Conservation (phyloP, 2,329 filamentous ascomycete genomes). For the Colletotrichum phormii region DNA sequence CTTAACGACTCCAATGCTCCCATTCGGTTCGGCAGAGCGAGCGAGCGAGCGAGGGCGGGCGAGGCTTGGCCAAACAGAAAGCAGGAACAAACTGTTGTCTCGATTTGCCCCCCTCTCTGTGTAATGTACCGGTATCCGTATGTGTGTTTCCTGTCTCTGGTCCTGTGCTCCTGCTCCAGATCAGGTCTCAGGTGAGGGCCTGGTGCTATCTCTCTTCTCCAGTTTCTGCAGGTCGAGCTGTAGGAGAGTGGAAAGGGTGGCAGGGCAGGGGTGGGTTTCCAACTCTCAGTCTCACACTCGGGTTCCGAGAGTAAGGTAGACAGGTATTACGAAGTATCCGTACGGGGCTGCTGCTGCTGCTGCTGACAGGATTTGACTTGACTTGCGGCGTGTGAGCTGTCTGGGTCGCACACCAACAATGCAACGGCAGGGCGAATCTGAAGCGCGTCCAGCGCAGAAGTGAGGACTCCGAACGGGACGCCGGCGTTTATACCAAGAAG, state of each 20-base stretch:
- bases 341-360: constrained; percentile 15
- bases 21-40: not conserved
- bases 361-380: not conserved
- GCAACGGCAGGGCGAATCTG: constrained; percentile 7
- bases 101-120: not conserved
- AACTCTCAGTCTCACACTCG: not conserved
- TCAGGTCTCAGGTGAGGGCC: not conserved
- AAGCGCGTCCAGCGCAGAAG: constrained; percentile 18
- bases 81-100: not conserved
- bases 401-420: constrained; percentile 21
- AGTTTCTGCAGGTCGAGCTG: not conserved
- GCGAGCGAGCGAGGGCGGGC: not conserved
- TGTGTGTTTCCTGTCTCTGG: not conserved
- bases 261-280: constrained; percentile 23
- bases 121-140: not conserved
- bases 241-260: constrained; percentile 13
- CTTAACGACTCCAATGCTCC: not conserved
- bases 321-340: not conserved
- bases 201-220: not conserved
- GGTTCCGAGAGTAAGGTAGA: not conserved
- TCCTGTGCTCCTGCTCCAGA: not conserved
- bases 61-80: not conserved
- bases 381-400: not conserved
- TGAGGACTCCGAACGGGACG: constrained; percentile 18
- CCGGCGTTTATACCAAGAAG: constrained; percentile 36